phyloP scores from a whole-genome alignment of 331 rosid genomes.

The Stylosanthes scabra region DNA sequence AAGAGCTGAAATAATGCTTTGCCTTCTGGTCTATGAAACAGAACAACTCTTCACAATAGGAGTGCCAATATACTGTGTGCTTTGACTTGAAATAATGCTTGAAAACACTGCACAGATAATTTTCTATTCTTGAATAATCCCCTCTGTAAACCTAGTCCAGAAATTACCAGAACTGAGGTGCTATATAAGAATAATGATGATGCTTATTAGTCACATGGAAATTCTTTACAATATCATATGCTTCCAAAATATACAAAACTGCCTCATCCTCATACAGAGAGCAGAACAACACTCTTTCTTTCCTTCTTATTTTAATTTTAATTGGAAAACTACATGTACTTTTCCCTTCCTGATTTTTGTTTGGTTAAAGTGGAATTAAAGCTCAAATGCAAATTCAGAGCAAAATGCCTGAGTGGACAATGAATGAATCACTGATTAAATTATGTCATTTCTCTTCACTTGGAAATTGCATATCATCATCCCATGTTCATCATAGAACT shows the following conservation, averaged over 20 bases:
- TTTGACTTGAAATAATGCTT: too few relatives aligned
- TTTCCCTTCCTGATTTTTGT: not conserved
- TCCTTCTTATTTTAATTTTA: slow-evolving; percentile 5
- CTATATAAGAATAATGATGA: not conserved
- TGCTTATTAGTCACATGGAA: slow-evolving; percentile 22
- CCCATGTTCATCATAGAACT: not conserved
- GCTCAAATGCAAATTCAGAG: slow-evolving; percentile 1
- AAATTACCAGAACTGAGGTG: slow-evolving; percentile 22
- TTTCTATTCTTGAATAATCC: not conserved
- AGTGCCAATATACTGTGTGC: not conserved
- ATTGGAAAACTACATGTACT: not conserved
- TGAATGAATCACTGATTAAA: not conserved
- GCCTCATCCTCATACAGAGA: not conserved
- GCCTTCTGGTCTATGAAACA: slow-evolving; percentile 5
- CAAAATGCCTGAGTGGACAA: not conserved
- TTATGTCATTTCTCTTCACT: not conserved
- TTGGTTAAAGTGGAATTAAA: not conserved
- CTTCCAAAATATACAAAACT: slow-evolving; percentile 1
- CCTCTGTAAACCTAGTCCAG: slow-evolving; percentile 16
- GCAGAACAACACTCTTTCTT: not conserved
- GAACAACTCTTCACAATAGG: not conserved
- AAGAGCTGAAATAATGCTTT: not conserved
- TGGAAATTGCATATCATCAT: slow-evolving; percentile 2
- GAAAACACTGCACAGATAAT: not conserved
- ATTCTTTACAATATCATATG: slow-evolving; percentile 1